phyloP scores from a whole-genome alignment of 2,329 filamentous ascomycete species.

The Hysterium pulicare region DNA sequence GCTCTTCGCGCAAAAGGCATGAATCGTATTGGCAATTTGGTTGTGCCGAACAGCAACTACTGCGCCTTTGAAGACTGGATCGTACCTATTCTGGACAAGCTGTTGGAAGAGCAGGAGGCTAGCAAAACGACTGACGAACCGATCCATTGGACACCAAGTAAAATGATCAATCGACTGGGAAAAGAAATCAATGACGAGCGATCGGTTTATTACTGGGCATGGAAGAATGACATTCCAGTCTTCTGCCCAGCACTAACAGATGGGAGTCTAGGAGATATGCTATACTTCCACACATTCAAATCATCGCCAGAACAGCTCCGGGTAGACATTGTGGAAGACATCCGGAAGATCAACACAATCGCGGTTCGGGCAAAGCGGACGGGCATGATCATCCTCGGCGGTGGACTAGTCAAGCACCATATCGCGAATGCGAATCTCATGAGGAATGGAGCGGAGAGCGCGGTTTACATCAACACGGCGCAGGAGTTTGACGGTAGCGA shows the following conservation, averaged over 20 bases:
- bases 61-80: slow-evolving; percentile 98
- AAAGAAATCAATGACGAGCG: slow-evolving; percentile 91
- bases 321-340: slow-evolving; percentile 91
- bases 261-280: slow-evolving; percentile 93
- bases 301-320: slow-evolving; percentile 75
- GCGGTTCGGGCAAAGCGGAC: slow-evolving; percentile 81
- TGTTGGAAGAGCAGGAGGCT: slow-evolving; percentile 90
- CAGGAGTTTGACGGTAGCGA: slow-evolving; percentile 98
- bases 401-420: slow-evolving; percentile 95
- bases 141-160: slow-evolving; percentile 89
- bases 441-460: slow-evolving; percentile 94
- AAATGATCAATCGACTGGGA: slow-evolving; percentile 83
- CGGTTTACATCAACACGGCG: slow-evolving; percentile 95
- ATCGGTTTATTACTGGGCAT: slow-evolving; percentile 96
- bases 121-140: slow-evolving; percentile 64
- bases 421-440: slow-evolving; percentile 97
- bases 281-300: slow-evolving; percentile 98
- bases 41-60: slow-evolving; percentile 97
- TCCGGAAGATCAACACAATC: slow-evolving; percentile 88
- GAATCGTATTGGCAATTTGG: slow-evolving; percentile 92
- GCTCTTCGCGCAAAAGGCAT: slow-evolving; percentile 78
- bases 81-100: slow-evolving; percentile 86
- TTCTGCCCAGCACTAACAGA: slow-evolving; percentile 97
- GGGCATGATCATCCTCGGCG: slow-evolving; percentile 93
- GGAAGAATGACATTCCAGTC: slow-evolving; percentile 92